A percentile compares a stretch with the other conserved stretches of the same genome.
Conservation (phyloP, 257 asterid genomes). For the Ophiorrhiza pumila region DNA sequence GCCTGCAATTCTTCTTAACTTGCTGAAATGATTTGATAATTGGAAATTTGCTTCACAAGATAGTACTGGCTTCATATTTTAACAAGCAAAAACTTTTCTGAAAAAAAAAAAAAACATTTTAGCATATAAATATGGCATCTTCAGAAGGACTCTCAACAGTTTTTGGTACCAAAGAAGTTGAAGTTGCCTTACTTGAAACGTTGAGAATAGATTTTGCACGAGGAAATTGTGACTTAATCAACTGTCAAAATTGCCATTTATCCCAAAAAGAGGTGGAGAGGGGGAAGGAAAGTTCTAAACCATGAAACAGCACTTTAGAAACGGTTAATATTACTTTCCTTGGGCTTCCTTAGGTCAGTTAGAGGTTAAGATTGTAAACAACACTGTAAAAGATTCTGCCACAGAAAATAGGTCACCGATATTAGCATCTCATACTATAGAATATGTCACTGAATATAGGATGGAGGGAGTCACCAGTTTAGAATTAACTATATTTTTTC, state of each 20-base stretch:
- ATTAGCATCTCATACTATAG: background rate
- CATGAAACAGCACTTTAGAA: background rate
- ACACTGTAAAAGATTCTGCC: background rate
- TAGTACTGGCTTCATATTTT: background rate
- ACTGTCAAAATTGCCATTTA: background rate
- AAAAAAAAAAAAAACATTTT: background rate
- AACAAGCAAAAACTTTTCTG: background rate
- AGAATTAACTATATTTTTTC: background rate
- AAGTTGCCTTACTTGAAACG: background rate
- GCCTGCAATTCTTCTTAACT: background rate
- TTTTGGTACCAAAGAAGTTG: background rate
- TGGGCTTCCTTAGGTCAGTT: background rate
- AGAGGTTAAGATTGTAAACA: background rate
- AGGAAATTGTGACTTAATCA: background rate
- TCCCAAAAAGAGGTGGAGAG: no score
- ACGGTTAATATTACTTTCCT: background rate
- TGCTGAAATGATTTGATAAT: background rate
- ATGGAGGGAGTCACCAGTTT: background rate
- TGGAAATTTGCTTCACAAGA: background rate
- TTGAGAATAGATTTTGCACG: background rate
- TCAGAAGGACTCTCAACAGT: background rate
- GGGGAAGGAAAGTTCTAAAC: no score
- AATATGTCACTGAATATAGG: background rate
- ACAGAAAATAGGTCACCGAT: background rate
- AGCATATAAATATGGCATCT: background rate